Percentiles rank a stretch among this genome's conserved stretches.
phyloP scores from a whole-genome alignment of 2,329 filamentous ascomycete genomes.

The Cordyceps farinosa region DNA sequence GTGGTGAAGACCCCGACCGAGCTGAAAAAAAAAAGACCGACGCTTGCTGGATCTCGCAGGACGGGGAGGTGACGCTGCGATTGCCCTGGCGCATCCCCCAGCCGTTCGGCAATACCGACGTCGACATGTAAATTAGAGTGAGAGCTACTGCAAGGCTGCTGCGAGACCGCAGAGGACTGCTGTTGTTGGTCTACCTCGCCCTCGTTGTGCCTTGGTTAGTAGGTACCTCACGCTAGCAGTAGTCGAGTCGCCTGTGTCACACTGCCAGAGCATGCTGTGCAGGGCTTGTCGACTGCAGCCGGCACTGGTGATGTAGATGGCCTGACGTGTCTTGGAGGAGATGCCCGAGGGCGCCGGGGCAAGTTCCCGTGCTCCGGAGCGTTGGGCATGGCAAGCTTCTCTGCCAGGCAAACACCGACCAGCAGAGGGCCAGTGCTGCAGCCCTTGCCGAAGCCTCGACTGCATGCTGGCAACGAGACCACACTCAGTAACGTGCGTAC shows the following conservation, averaged over 20 bases:
- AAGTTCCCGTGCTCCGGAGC: neutral
- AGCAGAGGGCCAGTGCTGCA: neutral
- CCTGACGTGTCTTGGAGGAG: neutral
- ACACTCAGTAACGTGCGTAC: too few species aligned
- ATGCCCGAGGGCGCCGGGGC: neutral
- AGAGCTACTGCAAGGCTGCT: slow-evolving; percentile 7
- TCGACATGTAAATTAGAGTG: neutral
- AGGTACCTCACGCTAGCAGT: neutral
- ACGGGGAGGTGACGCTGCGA: slow-evolving; percentile 7
- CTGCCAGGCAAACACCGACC: neutral
- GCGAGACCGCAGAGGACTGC: neutral
- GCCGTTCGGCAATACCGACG: slow-evolving; percentile 4
- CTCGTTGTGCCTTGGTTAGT: neutral
- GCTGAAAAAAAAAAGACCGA: slow-evolving; percentile 14
- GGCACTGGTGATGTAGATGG: neutral
- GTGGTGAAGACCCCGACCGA: slow-evolving; percentile 15
- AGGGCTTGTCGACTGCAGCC: neutral
- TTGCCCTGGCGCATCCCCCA: slow-evolving; percentile 6
- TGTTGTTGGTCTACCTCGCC: neutral
- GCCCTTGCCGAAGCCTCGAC: neutral
- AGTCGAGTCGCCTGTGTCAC: neutral
- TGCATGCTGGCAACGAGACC: neutral
- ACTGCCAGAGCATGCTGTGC: neutral
- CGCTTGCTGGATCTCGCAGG: slow-evolving; percentile 12
- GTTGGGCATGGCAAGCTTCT: neutral